A percentile compares a stretch with the other conserved stretches of the same genome.
These are phyloP conservation scores for Alternaria arborescens DNA, from an alignment of 2,329 filamentous ascomycete genomes.

Conservation along the genomic window DNA sequence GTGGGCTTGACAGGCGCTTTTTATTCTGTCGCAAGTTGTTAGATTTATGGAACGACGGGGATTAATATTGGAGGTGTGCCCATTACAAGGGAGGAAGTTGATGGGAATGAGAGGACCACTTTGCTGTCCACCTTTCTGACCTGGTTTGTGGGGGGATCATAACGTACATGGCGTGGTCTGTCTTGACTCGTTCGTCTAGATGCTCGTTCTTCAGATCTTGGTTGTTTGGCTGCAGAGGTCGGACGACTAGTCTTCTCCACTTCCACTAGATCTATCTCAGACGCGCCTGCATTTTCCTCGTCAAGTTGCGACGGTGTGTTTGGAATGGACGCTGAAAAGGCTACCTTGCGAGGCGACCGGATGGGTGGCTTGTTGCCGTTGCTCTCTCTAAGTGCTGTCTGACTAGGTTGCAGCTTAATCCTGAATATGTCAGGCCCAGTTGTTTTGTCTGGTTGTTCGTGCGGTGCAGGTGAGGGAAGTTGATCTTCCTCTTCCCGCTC, in stretches of 20 bases:
- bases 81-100: conserved; percentile 16
- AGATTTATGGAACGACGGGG: conserved; percentile 20
- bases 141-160: conserved; percentile 33
- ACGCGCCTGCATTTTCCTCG: conserved; percentile 45
- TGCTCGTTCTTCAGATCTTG: conserved; percentile 29
- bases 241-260: conserved; percentile 26
- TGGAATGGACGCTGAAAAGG: conserved; percentile 48
- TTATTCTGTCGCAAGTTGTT: conserved; percentile 46
- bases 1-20: conserved; percentile 51
- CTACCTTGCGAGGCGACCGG: conserved; percentile 52
- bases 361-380: conserved; percentile 48
- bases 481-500: conserved; percentile 17
- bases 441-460: conserved; percentile 28
- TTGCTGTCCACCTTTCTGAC: conserved; percentile 38
- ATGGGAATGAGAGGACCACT: conserved; percentile 35
- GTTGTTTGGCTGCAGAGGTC: conserved; percentile 27
- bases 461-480: conserved; percentile 36
- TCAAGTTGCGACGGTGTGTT: conserved; percentile 44
- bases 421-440: conserved; percentile 44
- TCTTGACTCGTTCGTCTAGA: conserved; percentile 35
- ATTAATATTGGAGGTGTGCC: conserved; percentile 12
- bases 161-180: conserved; percentile 50
- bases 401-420: conserved; percentile 43
- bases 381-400: conserved; percentile 46
- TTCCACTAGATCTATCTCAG: conserved; percentile 39